Percentiles rank a stretch among this genome's conserved stretches.
Conservation (phyloP, 1,284 basidiomycete genomes). For the Boletus mariae region DNA sequence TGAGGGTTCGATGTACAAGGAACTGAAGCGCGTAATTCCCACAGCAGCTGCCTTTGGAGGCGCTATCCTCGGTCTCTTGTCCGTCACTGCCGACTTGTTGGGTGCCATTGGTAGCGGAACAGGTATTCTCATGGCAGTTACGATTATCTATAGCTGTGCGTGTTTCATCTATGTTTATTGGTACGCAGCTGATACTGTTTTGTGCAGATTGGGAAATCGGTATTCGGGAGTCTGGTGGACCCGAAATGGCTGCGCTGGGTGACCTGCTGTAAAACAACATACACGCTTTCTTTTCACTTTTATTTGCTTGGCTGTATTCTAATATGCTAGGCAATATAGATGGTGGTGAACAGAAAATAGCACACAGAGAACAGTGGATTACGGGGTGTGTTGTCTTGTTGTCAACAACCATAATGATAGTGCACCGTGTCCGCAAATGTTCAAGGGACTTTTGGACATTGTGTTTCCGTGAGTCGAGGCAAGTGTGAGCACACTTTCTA, state of each 20-base stretch:
- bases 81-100: conserved; percentile 94
- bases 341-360: not conserved
- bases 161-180: not conserved
- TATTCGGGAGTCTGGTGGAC: conserved; percentile 61
- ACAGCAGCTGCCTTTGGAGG: conserved; percentile 97
- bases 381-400: too few relatives aligned
- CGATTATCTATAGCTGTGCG: conserved; percentile 89
- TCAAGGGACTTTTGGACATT: too few relatives aligned
- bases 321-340: conserved; percentile 13
- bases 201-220: conserved; percentile 31
- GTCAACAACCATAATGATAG: too few relatives aligned
- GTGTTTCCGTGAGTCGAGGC: too few relatives aligned
- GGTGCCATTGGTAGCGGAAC: conserved; percentile 96
- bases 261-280: conserved; percentile 52
- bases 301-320: conserved; percentile 3
- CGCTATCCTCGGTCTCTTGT: conserved; percentile 89
- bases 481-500: too few relatives aligned
- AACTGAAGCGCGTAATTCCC: conserved; percentile 95
- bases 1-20: conserved; percentile 98
- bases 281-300: not conserved
- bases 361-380: too few relatives aligned
- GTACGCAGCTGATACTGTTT: not conserved
- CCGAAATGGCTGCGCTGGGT: conserved; percentile 70
- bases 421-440: too few relatives aligned
- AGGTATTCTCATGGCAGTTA: conserved; percentile 96